Percentiles rank a stretch among this genome's conserved stretches.
These are phyloP conservation scores for Abortiporus biennis DNA, from an alignment of 1,284 basidiomycete species.

Conservation along the genomic window DNA sequence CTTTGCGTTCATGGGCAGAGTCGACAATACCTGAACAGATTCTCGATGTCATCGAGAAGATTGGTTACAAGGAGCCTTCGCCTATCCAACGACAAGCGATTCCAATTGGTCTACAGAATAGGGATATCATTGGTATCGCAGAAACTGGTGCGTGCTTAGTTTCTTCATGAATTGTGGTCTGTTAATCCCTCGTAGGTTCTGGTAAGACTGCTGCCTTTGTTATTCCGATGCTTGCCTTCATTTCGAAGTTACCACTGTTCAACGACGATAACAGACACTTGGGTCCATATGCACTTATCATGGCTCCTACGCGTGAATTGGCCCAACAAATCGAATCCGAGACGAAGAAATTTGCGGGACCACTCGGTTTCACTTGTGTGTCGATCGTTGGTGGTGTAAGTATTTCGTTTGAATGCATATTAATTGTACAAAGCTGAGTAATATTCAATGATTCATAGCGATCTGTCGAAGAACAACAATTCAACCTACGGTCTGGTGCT, in stretches of 20 bases:
- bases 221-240: conserved; percentile 96
- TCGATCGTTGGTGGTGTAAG: conserved; percentile 95
- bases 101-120: conserved; percentile 92
- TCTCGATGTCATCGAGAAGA: conserved; percentile 78
- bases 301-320: conserved; percentile 95
- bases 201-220: conserved; percentile 99
- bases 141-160: conserved; percentile 71
- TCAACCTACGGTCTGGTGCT: conserved; percentile 90
- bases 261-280: conserved; percentile 89
- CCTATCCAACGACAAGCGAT: conserved; percentile 98
- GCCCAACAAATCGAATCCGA: conserved; percentile 97
- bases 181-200: conserved; percentile 57
- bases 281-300: conserved; percentile 90
- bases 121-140: conserved; percentile 97
- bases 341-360: conserved; percentile 84
- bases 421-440: conserved; percentile 5
- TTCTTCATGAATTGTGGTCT: conserved; percentile 4
- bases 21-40: conserved; percentile 78
- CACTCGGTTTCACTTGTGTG: conserved; percentile 88
- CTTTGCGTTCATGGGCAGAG: conserved; percentile 89
- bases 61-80: conserved; percentile 96
- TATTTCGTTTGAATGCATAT: conserved; percentile 16
- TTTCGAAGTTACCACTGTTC: conserved; percentile 78
- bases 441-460: conserved; percentile 36
- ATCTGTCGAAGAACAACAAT: conserved; percentile 94